Base-by-base conservation (phyloP, 495 filamentous ascomycete species). In the Cryomyces minteri region DNA sequence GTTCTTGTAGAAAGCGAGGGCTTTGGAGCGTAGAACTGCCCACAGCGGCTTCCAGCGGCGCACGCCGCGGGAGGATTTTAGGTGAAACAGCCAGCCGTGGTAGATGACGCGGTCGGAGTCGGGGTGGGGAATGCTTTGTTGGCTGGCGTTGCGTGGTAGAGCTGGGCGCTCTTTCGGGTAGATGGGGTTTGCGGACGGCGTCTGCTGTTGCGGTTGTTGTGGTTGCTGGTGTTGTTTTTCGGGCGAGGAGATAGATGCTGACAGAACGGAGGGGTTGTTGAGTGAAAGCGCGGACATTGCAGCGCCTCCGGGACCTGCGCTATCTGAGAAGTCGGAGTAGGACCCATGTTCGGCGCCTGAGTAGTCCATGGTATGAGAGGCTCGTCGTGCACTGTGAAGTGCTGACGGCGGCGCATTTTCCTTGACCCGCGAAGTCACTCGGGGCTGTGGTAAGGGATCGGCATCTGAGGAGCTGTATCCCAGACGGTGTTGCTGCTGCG, bases 31-130 rank as follows among this genome's bases (percentile, higher is more conserved):
- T n/a, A 96, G 65, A 0, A 98, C 90, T 0, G 80, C 79, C 90
- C 90, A 98, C 32, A 84, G 69, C 50, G 83, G 80, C 67, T 93
- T 95, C 90, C 90, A 98, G 54, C 90, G 84, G 32, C 80, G 77
- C 36, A 98, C 79, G 5, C 83, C 84, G n/a, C 81, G 70, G 53
- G 87, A 88, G 48, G 79, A 81, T 48, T 83, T 85, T 29, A 94
- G 72, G 49, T 83, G 79, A 59, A 84, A 81, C 36, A 95, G 74
- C 65, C 85, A 88, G 14, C 88, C 85, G 58, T 95, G 85, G 73
- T 84, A 94, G 39, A 95, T 73, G 14, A 96, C 80, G 32, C 87
- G 68, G 51, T 82, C 79, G 32, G 63, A 54, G 40, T 71, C 70
- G 39, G 50, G 67, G 32, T 72, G 53, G 29, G 70, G 62, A 2